phyloP scores from a whole-genome alignment of 495 filamentous ascomycete genomes.

The Pseudevernia furfuracea region DNA sequence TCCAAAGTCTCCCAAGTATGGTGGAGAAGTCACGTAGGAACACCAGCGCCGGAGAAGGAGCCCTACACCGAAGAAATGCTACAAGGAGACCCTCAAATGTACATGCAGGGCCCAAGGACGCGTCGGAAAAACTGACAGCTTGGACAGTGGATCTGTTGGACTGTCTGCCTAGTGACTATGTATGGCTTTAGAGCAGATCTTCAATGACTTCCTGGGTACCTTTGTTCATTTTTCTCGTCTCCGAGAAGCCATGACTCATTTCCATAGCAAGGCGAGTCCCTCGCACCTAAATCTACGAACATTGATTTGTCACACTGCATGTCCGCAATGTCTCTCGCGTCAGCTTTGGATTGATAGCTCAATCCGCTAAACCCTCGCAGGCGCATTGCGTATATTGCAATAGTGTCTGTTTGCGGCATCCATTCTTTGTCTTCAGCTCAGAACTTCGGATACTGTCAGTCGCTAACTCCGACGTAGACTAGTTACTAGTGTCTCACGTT shows the following conservation, averaged over 20 bases:
- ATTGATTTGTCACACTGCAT: not conserved
- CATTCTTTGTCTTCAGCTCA: not conserved
- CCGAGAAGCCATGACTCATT: not conserved
- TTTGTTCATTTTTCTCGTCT: not conserved
- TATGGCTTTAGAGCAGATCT: not conserved
- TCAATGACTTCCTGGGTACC: not conserved
- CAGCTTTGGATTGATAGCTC: not conserved
- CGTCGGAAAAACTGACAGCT: not conserved
- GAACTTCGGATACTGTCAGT: not conserved
- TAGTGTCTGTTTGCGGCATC: not conserved
- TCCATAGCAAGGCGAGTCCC: not conserved
- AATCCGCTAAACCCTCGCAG: not conserved
- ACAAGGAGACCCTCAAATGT: not conserved
- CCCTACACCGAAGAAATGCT: constrained; percentile 2
- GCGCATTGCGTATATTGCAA: not conserved
- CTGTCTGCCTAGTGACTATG: not conserved
- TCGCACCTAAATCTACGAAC: not conserved
- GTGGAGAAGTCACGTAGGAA: not conserved
- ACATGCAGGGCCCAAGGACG: not conserved
- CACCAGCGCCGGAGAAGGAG: not conserved
- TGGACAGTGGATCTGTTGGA: not conserved
- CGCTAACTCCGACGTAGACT: not conserved
- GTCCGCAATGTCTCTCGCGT: not conserved
- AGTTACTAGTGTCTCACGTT: too few species aligned
- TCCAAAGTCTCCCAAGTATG: not conserved